Base-by-base conservation (phyloP, 768 basidiomycete genomes). In the Mrakia frigida region DNA sequence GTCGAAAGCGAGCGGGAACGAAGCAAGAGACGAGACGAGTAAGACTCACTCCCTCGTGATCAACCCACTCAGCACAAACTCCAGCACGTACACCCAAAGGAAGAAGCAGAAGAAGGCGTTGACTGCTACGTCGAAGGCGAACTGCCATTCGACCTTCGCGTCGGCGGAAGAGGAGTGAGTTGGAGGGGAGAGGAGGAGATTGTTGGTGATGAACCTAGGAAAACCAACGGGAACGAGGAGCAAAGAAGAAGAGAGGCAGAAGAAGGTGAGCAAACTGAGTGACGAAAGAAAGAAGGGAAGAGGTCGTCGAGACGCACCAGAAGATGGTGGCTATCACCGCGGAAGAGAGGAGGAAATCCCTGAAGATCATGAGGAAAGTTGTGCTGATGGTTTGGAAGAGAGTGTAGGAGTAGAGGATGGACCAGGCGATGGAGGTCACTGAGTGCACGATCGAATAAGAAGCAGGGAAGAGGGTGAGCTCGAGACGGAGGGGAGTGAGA, bases 61-160 rank as follows among this genome's bases (percentile, higher is more conserved):
- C 67, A 98, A 87, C 2, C 93, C 91, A 2, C 92, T 87, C 16
- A 98, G 87, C 78, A 95, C 89, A 16, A 97, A 87, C 81, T 98
- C 93, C 0, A 91, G 91, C 76, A 94, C 85, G 82, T 97, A 97
- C 73, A 97, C 88, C 14, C 92, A 90, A 77, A 97, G 88, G 84
- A 92, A 96, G 77, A 94, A 86, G 28, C 94, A 94, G 84, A 98
- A 96, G 86, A 98, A 98, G 4, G 94, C 91, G 81, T 98, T 98
- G 77, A 91, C 95, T 83, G 97, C 94, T 23, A 98, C 91, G 83
- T 98, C 96, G 81, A 98, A 96, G 18, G 92, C 93, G 83, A 97
- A 98, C 6, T 91, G 92, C 92, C 90, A 94, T 86, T 94, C 92
- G 41, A 94, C 91, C 28, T 84, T 84, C 61, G 91, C 80, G 31